A percentile compares a stretch with the other conserved stretches of the same genome.
These are phyloP conservation scores for Hericium rajendrae DNA, from an alignment of 768 basidiomycete genomes.

Conservation along the genomic window DNA sequence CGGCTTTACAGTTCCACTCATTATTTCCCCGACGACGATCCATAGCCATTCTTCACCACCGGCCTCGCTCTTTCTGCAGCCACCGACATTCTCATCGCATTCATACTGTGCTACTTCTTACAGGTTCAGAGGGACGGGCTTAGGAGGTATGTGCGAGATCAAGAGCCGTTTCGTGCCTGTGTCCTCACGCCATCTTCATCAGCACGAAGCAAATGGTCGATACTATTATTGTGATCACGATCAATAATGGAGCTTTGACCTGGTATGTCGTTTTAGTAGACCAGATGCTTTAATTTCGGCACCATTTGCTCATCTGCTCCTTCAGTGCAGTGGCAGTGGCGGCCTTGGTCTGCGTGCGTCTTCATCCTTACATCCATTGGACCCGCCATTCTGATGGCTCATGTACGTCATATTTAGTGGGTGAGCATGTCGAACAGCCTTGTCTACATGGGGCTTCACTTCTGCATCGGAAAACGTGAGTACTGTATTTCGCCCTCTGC, in stretches of 20 bases:
- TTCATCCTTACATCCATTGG: neutral
- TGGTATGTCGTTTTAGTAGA: neutral
- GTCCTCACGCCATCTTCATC: neutral
- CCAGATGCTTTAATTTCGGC: no score
- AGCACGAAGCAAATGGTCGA: neutral
- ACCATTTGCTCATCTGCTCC: no score
- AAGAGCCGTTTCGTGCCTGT: neutral
- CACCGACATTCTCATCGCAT: neutral
- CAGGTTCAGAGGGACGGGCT: neutral
- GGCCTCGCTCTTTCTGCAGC: neutral
- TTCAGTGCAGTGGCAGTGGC: neutral
- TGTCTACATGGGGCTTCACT: neutral
- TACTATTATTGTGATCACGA: neutral
- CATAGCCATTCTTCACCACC: neutral
- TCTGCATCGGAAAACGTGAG: neutral
- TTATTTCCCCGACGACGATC: neutral
- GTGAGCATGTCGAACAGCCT: neutral
- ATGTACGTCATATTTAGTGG: neutral
- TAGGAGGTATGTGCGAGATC: neutral
- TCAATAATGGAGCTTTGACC: neutral
- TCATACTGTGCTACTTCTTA: neutral
- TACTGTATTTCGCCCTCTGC: neutral
- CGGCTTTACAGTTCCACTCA: neutral
- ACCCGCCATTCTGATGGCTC: neutral
- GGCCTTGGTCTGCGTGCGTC: neutral